Base-by-base conservation (phyloP, 805 yeast species). In the Henningerozyma blattae region DNA sequence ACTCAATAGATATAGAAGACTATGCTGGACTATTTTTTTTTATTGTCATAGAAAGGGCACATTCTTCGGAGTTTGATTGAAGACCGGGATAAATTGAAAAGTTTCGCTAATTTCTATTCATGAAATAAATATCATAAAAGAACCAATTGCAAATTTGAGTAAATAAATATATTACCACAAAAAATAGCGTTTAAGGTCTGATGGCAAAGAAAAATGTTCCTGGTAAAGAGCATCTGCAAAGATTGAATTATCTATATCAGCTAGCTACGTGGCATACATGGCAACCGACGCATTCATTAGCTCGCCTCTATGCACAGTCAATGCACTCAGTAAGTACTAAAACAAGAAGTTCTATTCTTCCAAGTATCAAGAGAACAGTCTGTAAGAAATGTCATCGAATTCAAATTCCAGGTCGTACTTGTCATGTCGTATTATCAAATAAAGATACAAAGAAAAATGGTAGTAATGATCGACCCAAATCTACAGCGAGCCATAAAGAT, bases 361-460 rank as follows among this genome's bases (percentile, higher is more conserved):
- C 87, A 1, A 55, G 58, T 24, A 42, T 84, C 9, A 85, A 85
- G 53, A 62, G 94, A 43, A 63, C 68, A 0, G 48, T 77, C 13
- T 85, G 95, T 55, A 83, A 82, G 45, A 58, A 57, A 25, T 85
- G 95, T 53, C 56, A 68, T 30, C 52, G 73, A 7, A 39, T 68
- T 8, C 57, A 69, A 39, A 46, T 72, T 1, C 73, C 78, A 1
- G 78, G 76, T 0, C 33, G 61, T 14, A 64, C 40, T 4, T 39
- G 39, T 14, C 22, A 67, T 15, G 46, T 67, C 32, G 31, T 50
- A 1, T 43, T 63, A 22, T 20, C 19, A 15, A 26, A 30, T 18
- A 25, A 33, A 15, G 8, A 17, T 3, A 15, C 35, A 77, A 1
- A 62, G 10, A 15, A 22, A 12, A 55, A 22, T 73, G 76, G 45